Conservation (phyloP, 1,284 basidiomycete genomes). For the Cutaneotrichosporon arboriforme region DNA sequence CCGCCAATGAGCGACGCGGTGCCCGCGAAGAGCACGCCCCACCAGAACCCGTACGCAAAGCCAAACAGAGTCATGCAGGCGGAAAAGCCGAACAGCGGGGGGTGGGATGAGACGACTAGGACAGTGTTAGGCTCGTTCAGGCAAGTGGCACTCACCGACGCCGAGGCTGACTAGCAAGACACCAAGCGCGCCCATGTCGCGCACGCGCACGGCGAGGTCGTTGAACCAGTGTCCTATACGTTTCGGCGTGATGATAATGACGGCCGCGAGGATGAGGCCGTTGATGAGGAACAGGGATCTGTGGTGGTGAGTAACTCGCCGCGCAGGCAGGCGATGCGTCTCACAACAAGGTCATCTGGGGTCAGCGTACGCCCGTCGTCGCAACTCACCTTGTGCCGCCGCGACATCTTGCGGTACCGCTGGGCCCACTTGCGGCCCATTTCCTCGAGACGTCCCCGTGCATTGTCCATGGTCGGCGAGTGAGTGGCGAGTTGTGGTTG, state of each 20-base stretch:
- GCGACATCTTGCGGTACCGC: constrained; percentile 28
- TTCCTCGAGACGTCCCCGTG: not conserved
- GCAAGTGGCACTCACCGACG: constrained; percentile 27
- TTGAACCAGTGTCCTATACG: constrained; percentile 43
- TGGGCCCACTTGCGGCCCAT: not conserved
- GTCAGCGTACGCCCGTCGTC: not conserved
- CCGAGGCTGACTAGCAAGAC: constrained; percentile 32
- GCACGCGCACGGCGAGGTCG: constrained; percentile 26
- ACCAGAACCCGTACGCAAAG: constrained; percentile 46
- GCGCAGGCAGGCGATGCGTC: not conserved
- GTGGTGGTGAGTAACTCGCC: not conserved
- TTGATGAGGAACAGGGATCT: constrained; percentile 28
- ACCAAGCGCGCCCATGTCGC: constrained; percentile 35
- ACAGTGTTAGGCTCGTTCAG: not conserved
- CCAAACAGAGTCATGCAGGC: constrained; percentile 45
- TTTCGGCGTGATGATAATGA: constrained; percentile 40
- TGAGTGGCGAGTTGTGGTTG: too few relatives aligned
- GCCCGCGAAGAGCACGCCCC: constrained; percentile 35
- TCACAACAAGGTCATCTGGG: constrained; percentile 29
- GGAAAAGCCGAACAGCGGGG: constrained; percentile 46
- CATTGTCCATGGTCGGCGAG: not conserved
- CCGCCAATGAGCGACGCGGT: constrained; percentile 36
- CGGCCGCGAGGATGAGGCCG: constrained; percentile 22
- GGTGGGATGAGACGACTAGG: constrained; percentile 43
- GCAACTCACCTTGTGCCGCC: constrained; percentile 29